Evolutionary conservation across 208 protist genomes (phyloP).

Genomic region (Trypanosomatidae sp.): DNA sequence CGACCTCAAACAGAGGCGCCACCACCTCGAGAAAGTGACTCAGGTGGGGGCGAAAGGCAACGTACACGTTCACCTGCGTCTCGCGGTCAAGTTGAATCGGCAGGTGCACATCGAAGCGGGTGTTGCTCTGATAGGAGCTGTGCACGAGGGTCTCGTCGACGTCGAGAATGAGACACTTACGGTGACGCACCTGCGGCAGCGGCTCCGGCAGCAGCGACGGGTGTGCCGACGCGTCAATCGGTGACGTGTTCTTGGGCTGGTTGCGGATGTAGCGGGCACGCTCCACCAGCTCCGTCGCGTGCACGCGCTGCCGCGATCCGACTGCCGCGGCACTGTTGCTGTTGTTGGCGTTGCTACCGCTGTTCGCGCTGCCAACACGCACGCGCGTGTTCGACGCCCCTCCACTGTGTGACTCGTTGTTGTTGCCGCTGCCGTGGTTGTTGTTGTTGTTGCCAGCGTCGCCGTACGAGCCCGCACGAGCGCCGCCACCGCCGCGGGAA

Average conservation of each 20-base stretch:
- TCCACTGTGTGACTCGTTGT: no score
- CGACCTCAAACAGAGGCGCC: slow-evolving; percentile 79
- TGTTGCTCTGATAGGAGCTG: slow-evolving; percentile 67
- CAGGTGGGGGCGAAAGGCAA: slow-evolving; percentile 77
- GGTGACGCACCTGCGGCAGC: slow-evolving; percentile 30
- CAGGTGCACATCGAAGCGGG: slow-evolving; percentile 67
- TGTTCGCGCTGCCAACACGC: slow-evolving; percentile 1
- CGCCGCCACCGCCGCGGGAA: slow-evolving; percentile 1
- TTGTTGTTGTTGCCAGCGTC: no score
- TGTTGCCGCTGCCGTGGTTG: no score
- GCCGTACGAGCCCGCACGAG: slow-evolving; percentile 12
- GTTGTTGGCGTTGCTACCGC: neutral
- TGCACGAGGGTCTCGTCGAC: slow-evolving; percentile 92
- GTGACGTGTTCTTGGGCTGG: slow-evolving; percentile 82
- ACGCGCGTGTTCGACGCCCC: no score
- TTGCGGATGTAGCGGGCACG: slow-evolving; percentile 51
- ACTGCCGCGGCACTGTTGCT: neutral
- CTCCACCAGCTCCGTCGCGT: slow-evolving; percentile 48
- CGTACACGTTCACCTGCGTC: slow-evolving; percentile 72
- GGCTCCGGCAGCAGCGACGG: slow-evolving; percentile 65
- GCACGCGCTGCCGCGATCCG: slow-evolving; percentile 32
- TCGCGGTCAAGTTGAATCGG: slow-evolving; percentile 56
- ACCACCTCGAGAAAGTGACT: slow-evolving; percentile 76
- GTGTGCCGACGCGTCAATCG: slow-evolving; percentile 63
- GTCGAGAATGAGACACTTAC: slow-evolving; percentile 87